phyloP scores from a whole-genome alignment of 805 yeast genomes.

The Yarrowia bubula region DNA sequence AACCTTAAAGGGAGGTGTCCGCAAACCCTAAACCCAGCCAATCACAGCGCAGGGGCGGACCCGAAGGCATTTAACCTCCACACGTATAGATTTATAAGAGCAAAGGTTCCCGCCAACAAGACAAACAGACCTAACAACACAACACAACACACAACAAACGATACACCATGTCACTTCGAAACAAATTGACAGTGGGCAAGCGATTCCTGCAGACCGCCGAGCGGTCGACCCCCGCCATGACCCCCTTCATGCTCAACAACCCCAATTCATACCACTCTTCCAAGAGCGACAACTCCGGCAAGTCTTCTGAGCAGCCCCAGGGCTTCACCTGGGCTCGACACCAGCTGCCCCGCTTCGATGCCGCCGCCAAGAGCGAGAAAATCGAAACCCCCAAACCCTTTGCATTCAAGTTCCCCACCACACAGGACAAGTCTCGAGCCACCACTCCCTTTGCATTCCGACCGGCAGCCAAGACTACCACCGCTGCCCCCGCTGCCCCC shows the following conservation, averaged over 20 bases:
- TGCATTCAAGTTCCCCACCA: conserved; percentile 26
- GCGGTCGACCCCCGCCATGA: conserved; percentile 23
- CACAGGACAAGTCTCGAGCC: conserved; percentile 20
- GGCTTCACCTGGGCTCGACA: conserved; percentile 18
- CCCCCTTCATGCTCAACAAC: conserved; percentile 25
- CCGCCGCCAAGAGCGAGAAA: background rate
- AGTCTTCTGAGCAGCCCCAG: conserved; percentile 1
- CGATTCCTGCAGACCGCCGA: conserved; percentile 26
- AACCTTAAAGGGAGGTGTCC: background rate
- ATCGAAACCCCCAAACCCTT: conserved; percentile 13
- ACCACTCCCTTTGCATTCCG: conserved; percentile 21
- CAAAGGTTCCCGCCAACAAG: conserved; percentile 15
- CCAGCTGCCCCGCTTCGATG: conserved; percentile 22
- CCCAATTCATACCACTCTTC: conserved; percentile 19
- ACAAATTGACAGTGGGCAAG: conserved; percentile 5
- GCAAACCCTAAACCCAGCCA: background rate
- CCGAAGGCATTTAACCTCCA: conserved; percentile 24
- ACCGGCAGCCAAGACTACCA: conserved; percentile 2
- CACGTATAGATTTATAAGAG: conserved; percentile 13
- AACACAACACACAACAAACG: background rate
- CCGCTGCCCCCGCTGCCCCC: background rate
- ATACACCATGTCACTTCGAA: conserved; percentile 11
- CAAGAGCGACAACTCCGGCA: background rate
- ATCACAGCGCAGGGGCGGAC: conserved; percentile 8
- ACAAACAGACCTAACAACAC: background rate